Conservation (phyloP, 2,329 filamentous ascomycete genomes). For the Helotiales sp. region DNA sequence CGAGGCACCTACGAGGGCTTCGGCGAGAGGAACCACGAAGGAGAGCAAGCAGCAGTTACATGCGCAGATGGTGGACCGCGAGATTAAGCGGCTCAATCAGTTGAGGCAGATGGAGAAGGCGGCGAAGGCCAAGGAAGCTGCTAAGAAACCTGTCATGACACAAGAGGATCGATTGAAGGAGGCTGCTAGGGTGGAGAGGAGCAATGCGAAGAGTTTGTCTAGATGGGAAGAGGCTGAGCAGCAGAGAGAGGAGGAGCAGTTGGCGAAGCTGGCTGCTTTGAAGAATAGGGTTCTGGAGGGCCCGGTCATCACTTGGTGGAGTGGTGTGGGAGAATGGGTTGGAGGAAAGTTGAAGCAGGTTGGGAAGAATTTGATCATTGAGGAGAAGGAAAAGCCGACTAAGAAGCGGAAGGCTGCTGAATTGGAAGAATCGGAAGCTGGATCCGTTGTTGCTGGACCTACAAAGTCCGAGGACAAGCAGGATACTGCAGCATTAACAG, state of each 20-base stretch:
- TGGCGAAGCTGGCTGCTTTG: slow-evolving; percentile 82
- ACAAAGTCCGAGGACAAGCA: neutral
- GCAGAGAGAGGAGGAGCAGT: slow-evolving; percentile 81
- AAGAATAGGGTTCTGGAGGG: slow-evolving; percentile 87
- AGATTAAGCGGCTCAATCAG: slow-evolving; percentile 72
- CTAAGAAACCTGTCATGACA: slow-evolving; percentile 80
- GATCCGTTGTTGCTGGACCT: slow-evolving; percentile 12
- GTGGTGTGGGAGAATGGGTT: slow-evolving; percentile 83
- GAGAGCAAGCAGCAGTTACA: slow-evolving; percentile 62
- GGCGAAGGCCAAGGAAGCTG: slow-evolving; percentile 68
- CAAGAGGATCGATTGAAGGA: slow-evolving; percentile 85
- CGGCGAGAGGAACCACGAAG: slow-evolving; percentile 65
- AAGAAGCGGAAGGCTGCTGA: slow-evolving; percentile 60
- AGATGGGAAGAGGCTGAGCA: slow-evolving; percentile 94
- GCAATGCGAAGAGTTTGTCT: slow-evolving; percentile 88
- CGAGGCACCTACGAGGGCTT: slow-evolving; percentile 66
- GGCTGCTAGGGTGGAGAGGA: slow-evolving; percentile 80
- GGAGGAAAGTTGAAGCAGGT: slow-evolving; percentile 75
- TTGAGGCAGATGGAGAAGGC: slow-evolving; percentile 67
- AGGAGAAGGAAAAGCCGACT: slow-evolving; percentile 58
- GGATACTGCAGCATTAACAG: slow-evolving; percentile 2
- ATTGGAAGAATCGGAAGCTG: slow-evolving; percentile 45
- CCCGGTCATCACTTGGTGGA: slow-evolving; percentile 91
- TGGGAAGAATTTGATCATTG: slow-evolving; percentile 67
- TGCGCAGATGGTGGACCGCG: slow-evolving; percentile 75